Evolutionary conservation across 768 basidiomycete genomes (phyloP), one percentile per base, ranked within the genome.

Genomic region (Xanthoconium stramineum): DNA sequence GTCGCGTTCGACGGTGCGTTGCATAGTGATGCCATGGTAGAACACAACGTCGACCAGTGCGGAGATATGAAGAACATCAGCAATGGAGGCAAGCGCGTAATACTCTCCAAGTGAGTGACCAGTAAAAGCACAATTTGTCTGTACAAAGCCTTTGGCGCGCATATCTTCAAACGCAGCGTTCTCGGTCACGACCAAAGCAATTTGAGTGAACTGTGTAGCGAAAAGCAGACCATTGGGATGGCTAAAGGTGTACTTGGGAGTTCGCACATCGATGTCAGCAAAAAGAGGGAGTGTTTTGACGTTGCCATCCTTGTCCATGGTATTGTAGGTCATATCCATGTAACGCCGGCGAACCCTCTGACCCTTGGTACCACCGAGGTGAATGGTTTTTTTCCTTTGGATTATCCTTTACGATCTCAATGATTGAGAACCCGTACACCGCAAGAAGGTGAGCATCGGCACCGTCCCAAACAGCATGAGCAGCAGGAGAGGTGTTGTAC

Each of bases 21-120:
- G 97, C 97, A 98, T 99, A 36, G 97, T 98, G 69, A 99, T 95
- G 64, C 97, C 97, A 71, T 97, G 93, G 74, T 98, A 99, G 82
- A 99, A 99, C 29, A 99, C 96, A 66, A 99, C 92, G 63, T 99
- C 97, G 65, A 95, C 93, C 47, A 98, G 85, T 3, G 93, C 85
- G n/a, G 96, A 93, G 64, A 98, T 93, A 46, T 93, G 91, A 36
- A 98, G 84, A 51, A 98, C 92, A 71, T 96, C 95, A 28, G 96
- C 96, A 63, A 99, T 97, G 10, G 96, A 96, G 2, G 97, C 97
- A 5, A 99, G 82, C 3, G 97, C 96, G 39, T 97, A 98, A 72
- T 98, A 99, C 74, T 99, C 97, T 65, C 97, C 97, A 28, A 99
- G 82, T 8, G 96, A 98, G 77, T 99, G 97, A 55, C 97, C 96